These are phyloP conservation scores for Verruconis gallopava DNA, from an alignment of 2,329 filamentous ascomycete genomes.

Conservation along the genomic window DNA sequence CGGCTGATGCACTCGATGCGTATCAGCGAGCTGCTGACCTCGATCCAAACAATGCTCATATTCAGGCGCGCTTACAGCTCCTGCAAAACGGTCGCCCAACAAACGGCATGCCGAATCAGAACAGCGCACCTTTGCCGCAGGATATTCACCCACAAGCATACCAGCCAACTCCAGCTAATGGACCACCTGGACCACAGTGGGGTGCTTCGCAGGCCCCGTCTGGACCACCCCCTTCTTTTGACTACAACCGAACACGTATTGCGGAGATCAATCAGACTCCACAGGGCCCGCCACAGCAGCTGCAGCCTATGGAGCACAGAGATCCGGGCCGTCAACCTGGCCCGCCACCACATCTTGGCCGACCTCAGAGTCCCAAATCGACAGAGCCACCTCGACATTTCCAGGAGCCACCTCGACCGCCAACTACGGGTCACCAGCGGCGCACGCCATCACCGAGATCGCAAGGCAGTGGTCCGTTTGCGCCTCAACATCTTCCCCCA, in stretches of 20 bases:
- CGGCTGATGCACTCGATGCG: conserved; percentile 86
- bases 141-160: conserved; percentile 95
- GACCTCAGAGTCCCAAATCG: conserved; percentile 5
- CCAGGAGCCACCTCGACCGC: conserved; percentile 47
- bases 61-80: conserved; percentile 85
- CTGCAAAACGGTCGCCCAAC: conserved; percentile 65
- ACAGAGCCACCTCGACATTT: conserved; percentile 48
- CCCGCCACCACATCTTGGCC: conserved; percentile 58
- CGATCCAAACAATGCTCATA: conserved; percentile 85
- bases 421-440: conserved; percentile 31
- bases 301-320: conserved; percentile 52
- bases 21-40: conserved; percentile 91
- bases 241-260: conserved; percentile 50
- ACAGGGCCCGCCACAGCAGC: conserved; percentile 51
- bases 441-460: conserved; percentile 48
- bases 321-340: conserved; percentile 58
- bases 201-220: conserved; percentile 52
- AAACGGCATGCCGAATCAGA: conserved; percentile 57
- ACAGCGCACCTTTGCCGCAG: conserved; percentile 73
- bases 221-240: conserved; percentile 46
- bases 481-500: conserved; percentile 19
- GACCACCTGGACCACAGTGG: conserved; percentile 81
- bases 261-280: conserved; percentile 57
- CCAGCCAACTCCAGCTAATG: conserved; percentile 67
- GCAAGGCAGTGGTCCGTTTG: conserved; percentile 37